These are phyloP conservation scores for Amanita polypyramis DNA, from an alignment of 768 basidiomycete genomes.

Conservation along the genomic window DNA sequence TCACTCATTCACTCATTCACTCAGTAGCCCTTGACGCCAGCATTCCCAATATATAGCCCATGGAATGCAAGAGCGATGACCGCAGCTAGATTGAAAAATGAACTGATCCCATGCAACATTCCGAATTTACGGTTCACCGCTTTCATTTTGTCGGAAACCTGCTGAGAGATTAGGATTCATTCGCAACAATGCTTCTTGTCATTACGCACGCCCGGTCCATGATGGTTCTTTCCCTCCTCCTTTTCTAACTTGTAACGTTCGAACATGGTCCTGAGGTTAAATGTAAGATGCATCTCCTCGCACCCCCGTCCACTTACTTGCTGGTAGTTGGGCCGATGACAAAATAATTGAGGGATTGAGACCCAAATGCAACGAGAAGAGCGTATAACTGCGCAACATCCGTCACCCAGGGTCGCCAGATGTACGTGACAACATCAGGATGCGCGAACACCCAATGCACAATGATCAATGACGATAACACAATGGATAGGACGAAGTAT, in stretches of 20 bases:
- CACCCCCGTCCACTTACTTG: conserved; percentile 31
- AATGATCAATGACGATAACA: conserved; percentile 43
- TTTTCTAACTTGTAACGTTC: conserved; percentile 65
- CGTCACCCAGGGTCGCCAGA: conserved; percentile 34
- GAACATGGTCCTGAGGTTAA: conserved; percentile 53
- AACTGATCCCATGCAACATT: conserved; percentile 58
- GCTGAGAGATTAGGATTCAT: background rate
- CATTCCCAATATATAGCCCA: conserved; percentile 59
- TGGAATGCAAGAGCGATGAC: conserved; percentile 56
- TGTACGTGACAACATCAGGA: conserved; percentile 39
- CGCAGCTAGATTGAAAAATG: conserved; percentile 50
- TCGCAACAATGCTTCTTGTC: background rate
- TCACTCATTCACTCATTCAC: background rate
- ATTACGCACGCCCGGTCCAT: conserved; percentile 48
- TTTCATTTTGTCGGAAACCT: conserved; percentile 66
- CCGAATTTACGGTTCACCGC: conserved; percentile 57
- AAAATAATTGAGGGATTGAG: conserved; percentile 54
- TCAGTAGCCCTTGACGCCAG: conserved; percentile 34
- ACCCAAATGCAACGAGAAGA: conserved; percentile 32
- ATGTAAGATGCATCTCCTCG: background rate
- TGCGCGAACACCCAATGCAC: conserved; percentile 48
- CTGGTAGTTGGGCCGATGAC: conserved; percentile 65
- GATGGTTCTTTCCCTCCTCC: conserved; percentile 57
- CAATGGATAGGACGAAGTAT: conserved; percentile 57
- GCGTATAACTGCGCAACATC: conserved; percentile 61